Base-by-base conservation (phyloP, 2,329 filamentous ascomycete species). In the Pseudogymnoascus sp. region DNA sequence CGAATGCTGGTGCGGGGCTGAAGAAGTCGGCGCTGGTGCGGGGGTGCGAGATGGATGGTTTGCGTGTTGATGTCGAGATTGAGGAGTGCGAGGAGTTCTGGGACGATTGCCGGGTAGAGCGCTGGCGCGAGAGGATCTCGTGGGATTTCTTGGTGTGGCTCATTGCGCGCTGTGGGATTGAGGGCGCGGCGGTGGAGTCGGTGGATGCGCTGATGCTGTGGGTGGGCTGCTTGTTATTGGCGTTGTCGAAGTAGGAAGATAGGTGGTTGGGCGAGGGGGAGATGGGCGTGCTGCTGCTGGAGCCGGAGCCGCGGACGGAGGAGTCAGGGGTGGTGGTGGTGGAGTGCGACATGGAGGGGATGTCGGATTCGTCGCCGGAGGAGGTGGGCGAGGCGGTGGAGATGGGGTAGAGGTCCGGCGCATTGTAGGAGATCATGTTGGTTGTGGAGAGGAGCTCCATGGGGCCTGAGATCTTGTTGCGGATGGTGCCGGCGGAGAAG, bases 401-500 rank as follows among this genome's bases (percentile, higher is more conserved):
- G 53, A 64, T 23, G 60, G 72, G 75, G 50, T 79, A 79, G 66
- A 97, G 87, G 73, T 97, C 89, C 60, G 93, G 93, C 8, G 95
- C 93, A 73, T 93, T 93, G 82, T 96, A 96, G 6, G 91, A 92
- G 62, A 97, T 87, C 84, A 96, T 91, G 77, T 97, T 99, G 69
- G 95, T 97, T 4, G 93, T 96, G 65, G 95, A 96, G 59, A 97
- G 81, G 67, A 99, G 83, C 75, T 92, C 88, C 62, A 96, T 83
- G 0, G 95, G 95, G 2, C 83, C 85, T 1, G 95, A 99, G 73
- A 99, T 99, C 79, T 92, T 88, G 73, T 82, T 75, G 68, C 69
- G 65, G 28, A 72, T 71, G 10, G 66, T 68, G 16, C 69, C 70
- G 8, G 66, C 37, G 63, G 53, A 28, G 28, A 69, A 68, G 25